Base-by-base conservation (phyloP, 2,329 filamentous ascomycete genomes). In the Pseudocercospora cruenta region DNA sequence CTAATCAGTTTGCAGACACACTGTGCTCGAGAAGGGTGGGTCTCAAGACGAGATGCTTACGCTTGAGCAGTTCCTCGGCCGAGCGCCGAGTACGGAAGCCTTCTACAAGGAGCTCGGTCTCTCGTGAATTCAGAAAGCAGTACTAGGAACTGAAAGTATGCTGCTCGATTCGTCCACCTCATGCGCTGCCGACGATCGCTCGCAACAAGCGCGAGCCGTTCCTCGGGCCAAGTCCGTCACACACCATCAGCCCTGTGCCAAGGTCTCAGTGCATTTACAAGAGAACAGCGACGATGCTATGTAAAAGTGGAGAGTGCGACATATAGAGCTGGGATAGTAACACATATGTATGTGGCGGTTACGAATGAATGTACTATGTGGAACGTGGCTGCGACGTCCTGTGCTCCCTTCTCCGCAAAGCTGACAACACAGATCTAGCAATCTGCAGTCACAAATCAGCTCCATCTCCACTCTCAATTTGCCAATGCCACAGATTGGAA, bases 1-100 rank as follows among this genome's bases (percentile, higher is more conserved):
- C n/a, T 28, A 57, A 26, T 19, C 3, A 14, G 10, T 10, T 19
- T 58, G 4, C 24, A 58, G 92, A 62, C 90, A 93, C 78, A 91
- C 88, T 0, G 91, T 95, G 22, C 82, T 95, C 4, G 90, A 94
- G 81, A 88, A 87, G 70, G 92, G 92, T 43, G 92, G 92, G 0
- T 89, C 87, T 71, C 89, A 90, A 77, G 91, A 94, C 71, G 92
- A 94, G 82, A 93, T 94, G 90, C 83, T 88, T 69, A 91, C 90
- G 10, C 79, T 95, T 64, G 88, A 90, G 81, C 88, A 93, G 71
- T 95, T 94, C 80, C 77, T 95, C 65, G 91, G 91, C 6, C 82
- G 92, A 70, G 87, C 90, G 80, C 92, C 92, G 0, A 92, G 86
- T 76, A 89, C 87, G 0, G 91, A 94, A 75, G 87, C 91, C 0